Base-by-base conservation (phyloP, 2,329 filamentous ascomycete genomes). In the Neocucurbitaria cava region DNA sequence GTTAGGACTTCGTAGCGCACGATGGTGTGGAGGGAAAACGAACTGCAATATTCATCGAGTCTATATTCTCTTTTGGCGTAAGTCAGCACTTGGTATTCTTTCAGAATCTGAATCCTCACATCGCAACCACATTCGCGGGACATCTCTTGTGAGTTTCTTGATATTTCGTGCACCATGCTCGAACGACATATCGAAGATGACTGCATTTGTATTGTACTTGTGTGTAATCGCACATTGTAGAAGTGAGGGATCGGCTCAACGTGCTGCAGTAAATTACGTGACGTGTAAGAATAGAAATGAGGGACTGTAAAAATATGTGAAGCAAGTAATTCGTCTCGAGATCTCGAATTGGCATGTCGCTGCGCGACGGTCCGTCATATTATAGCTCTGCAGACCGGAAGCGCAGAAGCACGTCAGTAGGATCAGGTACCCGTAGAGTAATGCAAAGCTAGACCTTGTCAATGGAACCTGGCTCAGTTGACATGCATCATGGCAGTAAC, bases 201-300 rank as follows among this genome's bases (percentile, higher is more conserved):
- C 78, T 78, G 71, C 83, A 86, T 36, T 78, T 76, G 67, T 83
- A 86, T 56, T 84, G 81, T 49, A 86, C 83, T 71, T 85, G 81
- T 20, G 80, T 85, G 62, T 85, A 85, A 68, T 85, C 83, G 69
- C 83, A 86, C 83, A 86, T 86, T 36, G 31, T 58, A 36, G n/a
- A 15, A 28, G 46, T 45, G 43, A 46, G 46, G 43, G 54, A 56
- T 31, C 43, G 49, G 20, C 41, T 38, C 15, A 44, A 43, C n/a
- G 31, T 26, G 36, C 36, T 55, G 49, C 28, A 36, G 47, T 44
- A 53, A 42, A 24, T 52, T 23, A 51, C 47, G 43, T 56, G 54
- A 36, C 42, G 38, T n/a, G 46, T 46, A 36, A 40, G 18, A 41
- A 20, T 44, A n/a, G n/a, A n/a, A n/a, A 26, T 39, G 33, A 30